A percentile compares a stretch with the other conserved stretches of the same genome.
These are phyloP conservation scores for Pseudomicrostroma phylloplanum DNA, from an alignment of 1,284 basidiomycete species.

Conservation along the genomic window DNA sequence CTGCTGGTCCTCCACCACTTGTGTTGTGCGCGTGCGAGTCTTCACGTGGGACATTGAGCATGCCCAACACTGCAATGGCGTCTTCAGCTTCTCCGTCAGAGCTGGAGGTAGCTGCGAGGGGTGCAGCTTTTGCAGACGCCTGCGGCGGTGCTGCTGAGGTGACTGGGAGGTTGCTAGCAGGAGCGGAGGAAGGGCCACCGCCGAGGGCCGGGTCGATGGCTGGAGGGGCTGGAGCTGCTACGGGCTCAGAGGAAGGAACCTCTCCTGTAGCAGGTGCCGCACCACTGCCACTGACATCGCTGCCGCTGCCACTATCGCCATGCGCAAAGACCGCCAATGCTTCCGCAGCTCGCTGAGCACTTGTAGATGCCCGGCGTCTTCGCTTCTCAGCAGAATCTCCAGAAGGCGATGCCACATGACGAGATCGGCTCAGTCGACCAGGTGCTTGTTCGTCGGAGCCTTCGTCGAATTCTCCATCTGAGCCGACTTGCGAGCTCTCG, in stretches of 20 bases:
- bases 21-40: not conserved
- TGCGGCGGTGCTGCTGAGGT: not conserved
- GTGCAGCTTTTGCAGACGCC: not conserved
- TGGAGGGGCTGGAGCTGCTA: not conserved
- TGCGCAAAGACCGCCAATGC: conserved; percentile 3
- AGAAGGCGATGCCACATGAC: not conserved
- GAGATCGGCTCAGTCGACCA: not conserved
- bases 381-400: not conserved
- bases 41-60: conserved; percentile 3
- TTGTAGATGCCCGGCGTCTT: not conserved
- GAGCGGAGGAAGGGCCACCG: not conserved
- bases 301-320: not conserved
- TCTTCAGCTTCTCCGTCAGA: not conserved
- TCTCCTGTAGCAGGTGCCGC: not conserved
- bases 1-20: not conserved
- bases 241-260: not conserved
- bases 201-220: conserved; percentile 3
- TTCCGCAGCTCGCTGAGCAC: conserved; percentile 7
- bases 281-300: no score
- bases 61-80: not conserved
- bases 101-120: not conserved
- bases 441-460: not conserved
- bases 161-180: not conserved
- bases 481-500: conserved; percentile 6
- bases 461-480: not conserved